Evolutionary conservation across 225 moss, liverwort and hornwort genomes (phyloP).

Genomic region (Takakia lepidozioides): DNA sequence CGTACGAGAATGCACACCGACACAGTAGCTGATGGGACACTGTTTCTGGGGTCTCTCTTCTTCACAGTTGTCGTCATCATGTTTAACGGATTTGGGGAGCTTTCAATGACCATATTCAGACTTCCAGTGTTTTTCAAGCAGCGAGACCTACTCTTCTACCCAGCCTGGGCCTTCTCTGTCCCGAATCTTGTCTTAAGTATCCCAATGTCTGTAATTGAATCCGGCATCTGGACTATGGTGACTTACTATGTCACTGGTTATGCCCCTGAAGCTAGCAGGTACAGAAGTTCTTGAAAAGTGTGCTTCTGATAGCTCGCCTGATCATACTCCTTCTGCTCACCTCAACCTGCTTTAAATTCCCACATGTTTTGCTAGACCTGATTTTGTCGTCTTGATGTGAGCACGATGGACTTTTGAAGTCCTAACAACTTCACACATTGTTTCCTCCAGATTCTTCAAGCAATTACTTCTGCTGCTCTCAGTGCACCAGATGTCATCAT

Average conservation of each 20-base stretch:
- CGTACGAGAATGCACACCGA: slow-evolving; percentile 38
- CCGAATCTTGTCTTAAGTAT: slow-evolving; percentile 65
- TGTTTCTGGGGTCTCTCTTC: slow-evolving; percentile 67
- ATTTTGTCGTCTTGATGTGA: too few species aligned
- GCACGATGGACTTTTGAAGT: too few species aligned
- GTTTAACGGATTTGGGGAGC: slow-evolving; percentile 79
- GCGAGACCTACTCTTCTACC: slow-evolving; percentile 66
- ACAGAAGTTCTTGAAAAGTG: not conserved
- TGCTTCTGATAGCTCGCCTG: too few species aligned
- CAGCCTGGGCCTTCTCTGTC: slow-evolving; percentile 75
- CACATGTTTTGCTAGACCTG: too few species aligned
- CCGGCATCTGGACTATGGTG: slow-evolving; percentile 60
- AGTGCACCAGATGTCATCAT: slow-evolving; percentile 83
- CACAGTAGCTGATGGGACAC: slow-evolving; percentile 37
- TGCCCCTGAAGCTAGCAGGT: slow-evolving; percentile 54
- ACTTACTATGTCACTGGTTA: slow-evolving; percentile 71
- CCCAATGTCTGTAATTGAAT: slow-evolving; percentile 59
- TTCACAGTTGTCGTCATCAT: slow-evolving; percentile 72
- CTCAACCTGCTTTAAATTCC: too few species aligned
- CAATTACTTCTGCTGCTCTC: slow-evolving; percentile 46
- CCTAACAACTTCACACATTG: not conserved
- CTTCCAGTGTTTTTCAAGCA: slow-evolving; percentile 85
- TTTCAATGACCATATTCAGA: slow-evolving; percentile 65
- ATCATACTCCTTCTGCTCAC: too few species aligned
- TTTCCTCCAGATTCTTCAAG: slow-evolving; percentile 59